A percentile compares a stretch with the other conserved stretches of the same genome.
phyloP scores from a whole-genome alignment of 2,329 filamentous ascomycete genomes.

The Aplosporella prunicola region DNA sequence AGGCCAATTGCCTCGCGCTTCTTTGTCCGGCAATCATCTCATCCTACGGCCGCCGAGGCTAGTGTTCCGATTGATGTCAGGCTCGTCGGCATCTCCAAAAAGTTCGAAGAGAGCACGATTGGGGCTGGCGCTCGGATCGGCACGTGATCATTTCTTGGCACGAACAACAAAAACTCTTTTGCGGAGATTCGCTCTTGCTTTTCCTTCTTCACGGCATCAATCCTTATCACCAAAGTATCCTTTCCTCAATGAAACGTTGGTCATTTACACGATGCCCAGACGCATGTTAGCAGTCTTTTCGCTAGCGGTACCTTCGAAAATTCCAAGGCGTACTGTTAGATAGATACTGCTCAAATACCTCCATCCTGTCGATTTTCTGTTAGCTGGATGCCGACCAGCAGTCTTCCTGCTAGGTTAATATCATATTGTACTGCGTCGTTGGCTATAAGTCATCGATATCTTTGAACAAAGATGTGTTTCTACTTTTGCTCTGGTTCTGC shows the following conservation, averaged over 20 bases:
- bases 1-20: slow-evolving; percentile 35
- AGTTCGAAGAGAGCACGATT: slow-evolving; percentile 19
- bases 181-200: slow-evolving; percentile 11
- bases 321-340: slow-evolving; percentile 86
- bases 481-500: too few species aligned
- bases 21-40: slow-evolving; percentile 36
- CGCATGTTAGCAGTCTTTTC: slow-evolving; percentile 74
- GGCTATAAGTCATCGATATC: too few species aligned
- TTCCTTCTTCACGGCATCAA: slow-evolving; percentile 54
- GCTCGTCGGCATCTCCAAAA: slow-evolving; percentile 11
- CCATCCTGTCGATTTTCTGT: too few species aligned
- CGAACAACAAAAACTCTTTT: slow-evolving; percentile 17
- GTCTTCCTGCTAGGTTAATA: too few species aligned
- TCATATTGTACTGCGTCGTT: too few species aligned
- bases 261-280: slow-evolving; percentile 89
- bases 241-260: slow-evolving; percentile 56
- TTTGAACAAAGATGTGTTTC: too few species aligned
- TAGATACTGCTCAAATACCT: slow-evolving; percentile 78
- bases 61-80: slow-evolving; percentile 6
- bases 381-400: too few species aligned
- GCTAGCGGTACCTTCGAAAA: slow-evolving; percentile 85
- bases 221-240: slow-evolving; percentile 90
- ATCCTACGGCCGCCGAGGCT: slow-evolving; percentile 12
- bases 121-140: slow-evolving; percentile 18
- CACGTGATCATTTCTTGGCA: slow-evolving; percentile 11